Evolutionary conservation across 2,329 filamentous ascomycete species (phyloP).

Genomic region (Bipolaris victoriae): DNA sequence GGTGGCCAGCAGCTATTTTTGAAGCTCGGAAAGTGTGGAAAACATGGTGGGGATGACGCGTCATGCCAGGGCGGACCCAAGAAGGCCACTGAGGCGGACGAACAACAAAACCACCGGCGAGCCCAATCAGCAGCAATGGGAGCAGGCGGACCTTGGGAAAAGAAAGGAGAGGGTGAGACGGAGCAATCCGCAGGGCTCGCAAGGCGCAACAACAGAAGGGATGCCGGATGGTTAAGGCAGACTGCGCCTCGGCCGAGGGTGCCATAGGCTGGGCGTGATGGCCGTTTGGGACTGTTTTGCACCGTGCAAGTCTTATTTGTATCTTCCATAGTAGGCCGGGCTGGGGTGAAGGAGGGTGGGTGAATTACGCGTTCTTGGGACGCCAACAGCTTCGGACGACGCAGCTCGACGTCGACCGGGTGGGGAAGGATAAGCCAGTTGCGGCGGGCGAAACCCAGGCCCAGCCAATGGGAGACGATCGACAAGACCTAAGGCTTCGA

Average conservation of each 20-base stretch:
- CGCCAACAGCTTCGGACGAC: slow-evolving; percentile 9
- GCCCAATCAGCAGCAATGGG: not conserved
- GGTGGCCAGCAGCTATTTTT: not conserved
- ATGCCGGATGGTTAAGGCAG: not conserved
- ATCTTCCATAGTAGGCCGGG: not conserved
- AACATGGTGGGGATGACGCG: slow-evolving; percentile 11
- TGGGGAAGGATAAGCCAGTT: slow-evolving; percentile 11
- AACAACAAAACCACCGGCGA: not conserved
- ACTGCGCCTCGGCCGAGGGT: slow-evolving; percentile 7
- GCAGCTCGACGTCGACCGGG: slow-evolving; percentile 3
- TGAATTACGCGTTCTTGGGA: slow-evolving; percentile 15
- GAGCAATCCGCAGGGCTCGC: not conserved
- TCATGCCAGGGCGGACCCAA: slow-evolving; percentile 9
- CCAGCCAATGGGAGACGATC: slow-evolving; percentile 7
- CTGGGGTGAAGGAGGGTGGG: not conserved
- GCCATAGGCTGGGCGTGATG: not conserved
- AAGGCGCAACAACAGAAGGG: not conserved
- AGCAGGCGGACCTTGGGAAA: not conserved
- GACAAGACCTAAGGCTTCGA: not conserved
- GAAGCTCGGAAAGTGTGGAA: slow-evolving; percentile 9
- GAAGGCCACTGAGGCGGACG: not conserved
- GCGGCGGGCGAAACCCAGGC: slow-evolving; percentile 8
- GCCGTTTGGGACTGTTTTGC: not conserved
- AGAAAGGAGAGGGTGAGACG: not conserved
- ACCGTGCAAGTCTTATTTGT: not conserved